Conservation (phyloP, 2,329 filamentous ascomycete species). For the Lachnellula hyalina region DNA sequence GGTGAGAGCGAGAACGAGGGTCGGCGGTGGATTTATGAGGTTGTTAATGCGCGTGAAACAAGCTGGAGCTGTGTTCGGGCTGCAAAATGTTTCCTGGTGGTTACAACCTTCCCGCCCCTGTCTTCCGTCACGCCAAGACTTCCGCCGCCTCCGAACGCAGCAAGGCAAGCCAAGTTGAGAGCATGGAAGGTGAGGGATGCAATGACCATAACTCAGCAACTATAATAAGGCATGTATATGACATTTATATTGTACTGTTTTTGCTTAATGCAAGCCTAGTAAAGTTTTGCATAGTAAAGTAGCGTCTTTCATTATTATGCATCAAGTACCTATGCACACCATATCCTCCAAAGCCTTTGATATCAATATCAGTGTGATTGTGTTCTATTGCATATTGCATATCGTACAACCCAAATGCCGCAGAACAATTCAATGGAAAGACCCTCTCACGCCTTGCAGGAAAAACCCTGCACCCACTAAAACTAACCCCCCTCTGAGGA, state of each 20-base stretch:
- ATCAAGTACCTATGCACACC: not conserved
- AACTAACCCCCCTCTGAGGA: conserved; percentile 23
- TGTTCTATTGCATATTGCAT: conserved; percentile 35
- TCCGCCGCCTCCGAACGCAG: conserved; percentile 6
- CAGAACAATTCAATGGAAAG: conserved; percentile 27
- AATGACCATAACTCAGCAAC: not conserved
- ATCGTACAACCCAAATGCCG: conserved; percentile 33
- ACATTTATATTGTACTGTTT: too few species aligned
- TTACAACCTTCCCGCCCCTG: too few species aligned
- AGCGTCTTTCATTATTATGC: not conserved
- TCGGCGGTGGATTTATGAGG: conserved; percentile 20
- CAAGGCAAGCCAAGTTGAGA: not conserved
- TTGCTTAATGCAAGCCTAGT: too few species aligned
- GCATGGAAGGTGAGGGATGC: too few species aligned
- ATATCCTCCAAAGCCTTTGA: not conserved
- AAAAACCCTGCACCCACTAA: conserved; percentile 21
- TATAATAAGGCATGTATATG: not conserved
- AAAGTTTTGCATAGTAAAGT: too few species aligned
- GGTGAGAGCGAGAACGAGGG: conserved; percentile 31
- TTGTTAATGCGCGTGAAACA: conserved; percentile 10
- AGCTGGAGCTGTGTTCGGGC: conserved; percentile 2
- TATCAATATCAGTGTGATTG: conserved; percentile 8
- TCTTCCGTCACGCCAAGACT: conserved; percentile 2
- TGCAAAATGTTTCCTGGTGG: not conserved
- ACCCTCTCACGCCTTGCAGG: conserved; percentile 29